phyloP scores from a whole-genome alignment of 805 yeast genomes.

The Kuraishia capsulata region DNA sequence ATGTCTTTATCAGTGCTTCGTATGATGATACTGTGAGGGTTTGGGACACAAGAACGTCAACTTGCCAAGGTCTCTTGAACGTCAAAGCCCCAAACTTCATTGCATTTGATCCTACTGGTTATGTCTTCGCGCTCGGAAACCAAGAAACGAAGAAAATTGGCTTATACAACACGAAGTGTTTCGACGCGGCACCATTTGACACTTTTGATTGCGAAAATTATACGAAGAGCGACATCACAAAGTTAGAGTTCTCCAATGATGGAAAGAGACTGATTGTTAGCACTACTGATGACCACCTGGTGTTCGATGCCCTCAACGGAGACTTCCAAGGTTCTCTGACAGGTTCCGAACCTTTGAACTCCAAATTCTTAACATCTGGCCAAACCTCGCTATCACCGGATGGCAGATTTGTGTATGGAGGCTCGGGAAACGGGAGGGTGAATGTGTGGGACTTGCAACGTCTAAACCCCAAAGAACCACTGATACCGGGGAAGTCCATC shows the following conservation, averaged over 20 bases:
- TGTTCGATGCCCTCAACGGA: slow-evolving; percentile 68
- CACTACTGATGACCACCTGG: slow-evolving; percentile 23
- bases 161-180: slow-evolving; percentile 52
- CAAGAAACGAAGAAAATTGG: slow-evolving; percentile 33
- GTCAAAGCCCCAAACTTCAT: slow-evolving; percentile 44
- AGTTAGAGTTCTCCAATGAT: slow-evolving; percentile 33
- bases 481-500: slow-evolving; percentile 12
- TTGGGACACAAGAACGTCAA: slow-evolving; percentile 76
- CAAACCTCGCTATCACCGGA: slow-evolving; percentile 54
- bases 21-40: slow-evolving; percentile 71
- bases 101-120: slow-evolving; percentile 79
- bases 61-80: slow-evolving; percentile 53
- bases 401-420: slow-evolving; percentile 51
- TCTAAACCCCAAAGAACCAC: not conserved
- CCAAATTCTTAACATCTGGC: not conserved
- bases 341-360: slow-evolving; percentile 37
- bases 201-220: slow-evolving; percentile 23
- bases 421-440: slow-evolving; percentile 45
- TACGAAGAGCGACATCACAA: slow-evolving; percentile 8
- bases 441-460: slow-evolving; percentile 39
- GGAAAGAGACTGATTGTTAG: slow-evolving; percentile 30
- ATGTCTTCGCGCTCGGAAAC: slow-evolving; percentile 64
- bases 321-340: slow-evolving; percentile 32
- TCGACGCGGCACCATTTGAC: slow-evolving; percentile 49
- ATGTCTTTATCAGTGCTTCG: slow-evolving; percentile 57